Percentiles rank a stretch among this genome's conserved stretches.
These are phyloP conservation scores for Chamaecrista fasciculata DNA, from an alignment of 306 rosid genomes.

Conservation along the genomic window DNA sequence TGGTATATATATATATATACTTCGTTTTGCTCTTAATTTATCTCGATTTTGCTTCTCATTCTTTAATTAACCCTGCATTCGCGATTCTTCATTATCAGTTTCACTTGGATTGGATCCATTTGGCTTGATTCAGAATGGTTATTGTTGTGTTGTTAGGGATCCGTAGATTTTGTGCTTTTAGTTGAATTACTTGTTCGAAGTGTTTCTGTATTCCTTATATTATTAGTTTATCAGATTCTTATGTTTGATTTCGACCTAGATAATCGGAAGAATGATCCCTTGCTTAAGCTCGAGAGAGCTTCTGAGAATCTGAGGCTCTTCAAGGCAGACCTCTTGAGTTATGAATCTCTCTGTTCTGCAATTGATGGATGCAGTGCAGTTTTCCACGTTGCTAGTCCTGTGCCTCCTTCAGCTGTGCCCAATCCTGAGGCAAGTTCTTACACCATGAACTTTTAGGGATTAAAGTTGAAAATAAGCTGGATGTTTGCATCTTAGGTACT, in stretches of 20 bases:
- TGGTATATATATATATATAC: constrained; percentile 38
- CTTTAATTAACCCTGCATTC: too few species aligned
- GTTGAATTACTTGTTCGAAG: too few species aligned
- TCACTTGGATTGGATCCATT: neutral
- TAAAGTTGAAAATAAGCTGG: too few species aligned
- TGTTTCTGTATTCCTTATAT: neutral
- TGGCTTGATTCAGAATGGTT: neutral
- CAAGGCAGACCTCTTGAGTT: constrained; percentile 41
- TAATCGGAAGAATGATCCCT: constrained; percentile 37
- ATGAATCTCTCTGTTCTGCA: constrained; percentile 38
- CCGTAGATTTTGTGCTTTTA: too few species aligned
- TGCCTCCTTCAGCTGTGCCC: constrained; percentile 30
- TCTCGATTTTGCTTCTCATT: too few species aligned
- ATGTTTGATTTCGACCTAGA: constrained; percentile 28
- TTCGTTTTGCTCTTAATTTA: too few species aligned
- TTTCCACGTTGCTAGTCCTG: constrained; percentile 58
- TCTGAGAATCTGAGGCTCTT: constrained; percentile 42
- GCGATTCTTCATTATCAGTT: too few species aligned
- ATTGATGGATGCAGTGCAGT: constrained; percentile 45
- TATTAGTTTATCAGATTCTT: neutral
- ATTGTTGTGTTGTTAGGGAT: too few species aligned
- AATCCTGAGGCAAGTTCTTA: constrained; percentile 41
- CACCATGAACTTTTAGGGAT: neutral
- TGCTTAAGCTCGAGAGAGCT: constrained; percentile 35
- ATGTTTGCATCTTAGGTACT: too few species aligned